Evolutionary conservation across 345 rosid genomes (phyloP).

Genomic region (Syzygium aqueum): DNA sequence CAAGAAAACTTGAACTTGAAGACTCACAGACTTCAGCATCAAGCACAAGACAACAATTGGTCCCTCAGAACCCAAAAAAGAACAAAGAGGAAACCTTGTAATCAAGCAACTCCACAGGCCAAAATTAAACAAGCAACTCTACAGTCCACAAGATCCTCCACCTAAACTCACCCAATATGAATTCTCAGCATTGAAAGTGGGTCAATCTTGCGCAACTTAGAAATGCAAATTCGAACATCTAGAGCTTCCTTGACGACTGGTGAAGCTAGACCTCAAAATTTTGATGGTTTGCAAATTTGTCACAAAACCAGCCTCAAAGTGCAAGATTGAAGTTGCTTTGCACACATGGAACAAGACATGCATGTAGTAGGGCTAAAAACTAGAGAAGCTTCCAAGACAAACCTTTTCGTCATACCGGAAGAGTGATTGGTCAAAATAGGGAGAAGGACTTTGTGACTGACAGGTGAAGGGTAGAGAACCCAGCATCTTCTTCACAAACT

Average conservation of each 20-base stretch:
- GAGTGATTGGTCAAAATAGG: slow-evolving; percentile 90
- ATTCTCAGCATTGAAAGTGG: neutral
- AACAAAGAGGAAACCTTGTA: neutral
- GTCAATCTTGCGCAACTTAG: neutral
- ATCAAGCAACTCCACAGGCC: neutral
- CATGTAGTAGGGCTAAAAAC: neutral
- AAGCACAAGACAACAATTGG: neutral
- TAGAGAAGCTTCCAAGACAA: neutral
- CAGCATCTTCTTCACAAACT: slow-evolving; percentile 93
- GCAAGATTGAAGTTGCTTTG: neutral
- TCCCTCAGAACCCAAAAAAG: neutral
- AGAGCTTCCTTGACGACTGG: neutral
- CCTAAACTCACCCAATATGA: neutral
- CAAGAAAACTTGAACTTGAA: neutral
- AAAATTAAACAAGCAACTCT: neutral
- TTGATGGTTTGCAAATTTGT: neutral
- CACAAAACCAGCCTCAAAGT: neutral
- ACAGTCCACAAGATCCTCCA: neutral
- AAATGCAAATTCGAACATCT: neutral
- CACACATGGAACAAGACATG: neutral
- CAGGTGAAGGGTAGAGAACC: slow-evolving; percentile 69
- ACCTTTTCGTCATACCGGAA: slow-evolving; percentile 96
- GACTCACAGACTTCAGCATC: neutral
- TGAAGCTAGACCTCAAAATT: neutral
- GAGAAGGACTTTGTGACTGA: slow-evolving; percentile 96